Percentiles rank a stretch among this genome's conserved stretches.
Conservation (phyloP, 1,284 basidiomycete species). For the Coniferiporia weirii region DNA sequence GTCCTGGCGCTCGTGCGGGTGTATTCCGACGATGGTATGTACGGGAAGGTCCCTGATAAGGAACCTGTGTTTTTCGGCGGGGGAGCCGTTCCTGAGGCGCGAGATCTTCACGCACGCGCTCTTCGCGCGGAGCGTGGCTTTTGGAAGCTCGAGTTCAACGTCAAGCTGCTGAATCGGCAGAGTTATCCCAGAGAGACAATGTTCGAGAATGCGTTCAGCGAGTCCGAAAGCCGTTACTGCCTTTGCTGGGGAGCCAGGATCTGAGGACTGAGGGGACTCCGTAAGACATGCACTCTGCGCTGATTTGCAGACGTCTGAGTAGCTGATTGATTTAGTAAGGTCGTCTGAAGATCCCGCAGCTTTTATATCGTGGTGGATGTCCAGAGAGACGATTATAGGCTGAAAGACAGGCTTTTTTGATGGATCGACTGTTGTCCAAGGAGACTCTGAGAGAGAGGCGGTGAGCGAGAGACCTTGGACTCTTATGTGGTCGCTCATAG, state of each 20-base stretch:
- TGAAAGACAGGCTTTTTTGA: slow-evolving; percentile 38
- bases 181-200: neutral
- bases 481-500: slow-evolving; percentile 14
- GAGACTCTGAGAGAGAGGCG: slow-evolving; percentile 5
- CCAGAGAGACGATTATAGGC: slow-evolving; percentile 52
- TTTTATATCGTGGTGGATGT: slow-evolving; percentile 51
- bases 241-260: no score
- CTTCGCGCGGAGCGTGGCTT: slow-evolving; percentile 50
- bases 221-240: slow-evolving; percentile 9
- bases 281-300: slow-evolving; percentile 23
- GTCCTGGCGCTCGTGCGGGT: slow-evolving; percentile 65
- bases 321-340: slow-evolving; percentile 54
- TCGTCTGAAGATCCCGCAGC: slow-evolving; percentile 52
- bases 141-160: slow-evolving; percentile 26
- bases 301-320: slow-evolving; percentile 41
- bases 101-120: slow-evolving; percentile 39
- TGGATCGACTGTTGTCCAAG: slow-evolving; percentile 40
- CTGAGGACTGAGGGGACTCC: neutral
- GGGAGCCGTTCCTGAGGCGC: slow-evolving; percentile 25
- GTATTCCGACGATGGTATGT: slow-evolving; percentile 66
- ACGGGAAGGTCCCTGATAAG: slow-evolving; percentile 49
- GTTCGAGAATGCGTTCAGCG: slow-evolving; percentile 4
- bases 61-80: slow-evolving; percentile 27
- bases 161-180: neutral
- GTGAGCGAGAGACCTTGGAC: slow-evolving; percentile 7